Base-by-base conservation (phyloP, 2,329 filamentous ascomycete species). In the Sclerotinia trifoliorum region DNA sequence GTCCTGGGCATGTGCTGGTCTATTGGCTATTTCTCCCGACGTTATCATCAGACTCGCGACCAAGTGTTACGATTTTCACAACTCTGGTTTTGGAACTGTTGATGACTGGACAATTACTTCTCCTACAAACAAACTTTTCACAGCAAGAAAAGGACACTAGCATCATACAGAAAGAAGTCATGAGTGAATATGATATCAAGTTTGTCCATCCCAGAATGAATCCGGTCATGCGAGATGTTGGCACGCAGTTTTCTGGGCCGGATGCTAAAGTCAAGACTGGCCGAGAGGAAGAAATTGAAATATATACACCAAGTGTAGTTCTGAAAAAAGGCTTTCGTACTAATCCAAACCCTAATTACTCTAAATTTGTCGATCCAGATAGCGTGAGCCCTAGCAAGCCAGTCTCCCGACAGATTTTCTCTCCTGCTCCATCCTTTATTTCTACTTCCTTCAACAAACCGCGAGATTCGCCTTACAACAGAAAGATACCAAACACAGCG, bases 151-250 rank as follows among this genome's bases (percentile, higher is more conserved):
- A 93, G 77, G 95, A 99, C 78, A 87, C 87, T 2, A 84, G 88
- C 2, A 85, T 97, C 58, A 90, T 99, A 69, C 93, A 96, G 73
- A 93, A 90, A 74, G 92, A 98, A 79, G 94, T 98, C 6, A 84
- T 98, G 80, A 90, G 93, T 77, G 95, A 99, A 80, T 99, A 99
- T 77, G 93, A 98, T 77, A 92, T 88, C 73, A 99, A 99, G 81
- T 97, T 90, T 76, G 95, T 99, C 0, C 93, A 96, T 75, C 95
- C 95, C 2, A 86, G 89, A 15, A 86, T 96, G n/a, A 91, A 96
- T 74, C 91, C 90, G 10, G 83, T 91, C 6, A 91, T 96, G 72
- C 83, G 89, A 72, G 86, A 90, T 75, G 93, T 94, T 1, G 91
- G 88, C 7, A 95, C 91, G 0, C 94, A 98, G 78, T 89, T 90